phyloP scores from a whole-genome alignment of 2,329 filamentous ascomycete genomes.

The Onygenales sp. region DNA sequence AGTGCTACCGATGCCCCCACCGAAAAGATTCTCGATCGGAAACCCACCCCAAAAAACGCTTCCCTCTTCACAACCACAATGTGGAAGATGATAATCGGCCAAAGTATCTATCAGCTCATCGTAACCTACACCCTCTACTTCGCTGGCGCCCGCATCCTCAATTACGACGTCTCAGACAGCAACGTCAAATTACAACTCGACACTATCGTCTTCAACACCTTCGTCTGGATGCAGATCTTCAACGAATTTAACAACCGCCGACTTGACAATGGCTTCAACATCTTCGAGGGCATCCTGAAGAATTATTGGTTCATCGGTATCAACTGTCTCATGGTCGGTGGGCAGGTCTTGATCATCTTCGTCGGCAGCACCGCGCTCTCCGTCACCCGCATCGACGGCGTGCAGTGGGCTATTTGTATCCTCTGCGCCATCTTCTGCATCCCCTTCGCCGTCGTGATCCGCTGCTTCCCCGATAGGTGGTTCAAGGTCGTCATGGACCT shows the following conservation, averaged over 20 bases:
- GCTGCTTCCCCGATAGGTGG: slow-evolving; percentile 66
- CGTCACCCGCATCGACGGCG: slow-evolving; percentile 58
- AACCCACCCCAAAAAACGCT: slow-evolving; percentile 65
- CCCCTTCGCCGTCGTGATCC: slow-evolving; percentile 70
- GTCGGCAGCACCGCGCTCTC: slow-evolving; percentile 74
- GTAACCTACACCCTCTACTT: slow-evolving; percentile 78
- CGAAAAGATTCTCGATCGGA: slow-evolving; percentile 68
- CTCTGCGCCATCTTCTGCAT: slow-evolving; percentile 77
- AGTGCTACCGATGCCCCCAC: slow-evolving; percentile 78
- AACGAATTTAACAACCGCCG: slow-evolving; percentile 97
- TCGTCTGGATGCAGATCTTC: slow-evolving; percentile 99
- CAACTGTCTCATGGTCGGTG: slow-evolving; percentile 76
- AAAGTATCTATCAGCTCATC: slow-evolving; percentile 77
- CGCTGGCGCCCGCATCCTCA: slow-evolving; percentile 53
- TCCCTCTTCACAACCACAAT: slow-evolving; percentile 78
- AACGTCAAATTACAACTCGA: slow-evolving; percentile 47
- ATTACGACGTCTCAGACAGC: slow-evolving; percentile 41
- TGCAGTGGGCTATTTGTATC: slow-evolving; percentile 81
- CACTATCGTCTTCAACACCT: slow-evolving; percentile 92
- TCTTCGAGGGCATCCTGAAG: slow-evolving; percentile 75
- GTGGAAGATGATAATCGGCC: slow-evolving; percentile 99
- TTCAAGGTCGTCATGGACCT: slow-evolving; percentile 38
- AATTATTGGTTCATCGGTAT: slow-evolving; percentile 89
- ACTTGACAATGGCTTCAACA: slow-evolving; percentile 89
- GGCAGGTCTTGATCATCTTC: slow-evolving; percentile 82